These are phyloP conservation scores for Panaeolus papilionaceus DNA, from an alignment of 768 basidiomycete genomes.

Conservation along the genomic window DNA sequence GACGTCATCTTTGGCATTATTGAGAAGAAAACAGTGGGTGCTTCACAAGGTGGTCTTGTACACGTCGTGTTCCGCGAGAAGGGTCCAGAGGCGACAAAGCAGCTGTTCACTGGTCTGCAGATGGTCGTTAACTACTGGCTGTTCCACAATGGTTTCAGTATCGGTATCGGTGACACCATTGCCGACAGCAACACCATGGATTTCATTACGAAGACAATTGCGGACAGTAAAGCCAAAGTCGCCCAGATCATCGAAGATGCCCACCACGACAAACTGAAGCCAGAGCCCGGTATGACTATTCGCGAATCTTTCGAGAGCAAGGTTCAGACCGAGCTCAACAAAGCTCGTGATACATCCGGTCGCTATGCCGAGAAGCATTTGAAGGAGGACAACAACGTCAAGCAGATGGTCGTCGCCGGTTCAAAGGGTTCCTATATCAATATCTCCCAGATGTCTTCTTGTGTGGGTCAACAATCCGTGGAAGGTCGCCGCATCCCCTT, in stretches of 20 bases:
- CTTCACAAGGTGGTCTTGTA: conserved; percentile 91
- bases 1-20: conserved; percentile 95
- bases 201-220: conserved; percentile 83
- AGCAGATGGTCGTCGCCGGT: conserved; percentile 99
- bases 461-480: conserved; percentile 98
- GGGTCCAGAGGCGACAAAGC: conserved; percentile 89
- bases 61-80: conserved; percentile 98
- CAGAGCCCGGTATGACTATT: conserved; percentile 97
- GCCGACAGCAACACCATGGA: conserved; percentile 90
- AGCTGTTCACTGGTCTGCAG: conserved; percentile 93
- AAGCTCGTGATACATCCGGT: conserved; percentile 95
- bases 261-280: conserved; percentile 84
- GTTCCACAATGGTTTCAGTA: conserved; percentile 98
- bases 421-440: conserved; percentile 99
- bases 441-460: conserved; percentile 99
- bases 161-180: conserved; percentile 98
- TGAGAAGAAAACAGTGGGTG: conserved; percentile 99
- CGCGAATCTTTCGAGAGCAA: conserved; percentile 97
- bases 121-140: conserved; percentile 98
- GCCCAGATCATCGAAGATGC: conserved; percentile 80
- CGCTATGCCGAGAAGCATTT: conserved; percentile 96
- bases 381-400: conserved; percentile 99
- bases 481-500: conserved; percentile 99
- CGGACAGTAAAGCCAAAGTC: conserved; percentile 83
- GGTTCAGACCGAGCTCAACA: conserved; percentile 90